Base-by-base conservation (phyloP, 225 moss, liverwort and hornwort genomes). In the Rhytidiadelphus loreus region DNA sequence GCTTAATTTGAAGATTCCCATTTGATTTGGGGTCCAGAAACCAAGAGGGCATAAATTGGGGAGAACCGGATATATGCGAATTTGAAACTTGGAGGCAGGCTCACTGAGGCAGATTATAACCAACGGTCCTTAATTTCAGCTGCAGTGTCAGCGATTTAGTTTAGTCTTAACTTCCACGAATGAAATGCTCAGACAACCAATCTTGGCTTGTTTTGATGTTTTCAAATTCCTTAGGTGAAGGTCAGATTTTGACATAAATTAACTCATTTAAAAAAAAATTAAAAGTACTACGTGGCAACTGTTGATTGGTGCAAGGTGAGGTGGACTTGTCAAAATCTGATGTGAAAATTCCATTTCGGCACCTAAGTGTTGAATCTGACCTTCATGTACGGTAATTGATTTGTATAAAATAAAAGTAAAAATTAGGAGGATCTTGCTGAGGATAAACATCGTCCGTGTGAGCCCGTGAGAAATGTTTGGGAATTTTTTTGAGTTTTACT, bases 361-460 rank as follows among this genome's bases (percentile, higher is more conserved):
- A 26, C 29, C 0, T 29, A 0, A 29, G 6, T 44, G 11, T 0
- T 3, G 0, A 70, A 11, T 11, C 2, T 11, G 3, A 66, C 21
- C 21, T 66, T 66, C 1, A 7, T 3, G 3, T 35, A 21, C 1
- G 1, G 2, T 32, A 19, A 64, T 1, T 17, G 2, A 44, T 46
- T 0, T 73, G 1, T 32, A 2, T 50, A 20, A 76, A 52, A 33
- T 53, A 7, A 22, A n/a, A 35, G 9, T 24, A 7, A 52, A 53
- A 53, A 53, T 23, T 48, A 53, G 10, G 15, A 52, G 3, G 13
- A 23, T 35, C 5, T 13, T 43, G 0, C 5, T 19, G 9, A 41
- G 5, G 1, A 22, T 13, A 50, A 21, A 50, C 1, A 8, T 20
- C 2, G 0, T 24, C 5, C 1, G 5, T 50, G 19, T 2, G 1